Percentiles rank a stretch among this genome's conserved stretches.
phyloP scores from a whole-genome alignment of 768 basidiomycete species.

The Rubroboletus satanas region DNA sequence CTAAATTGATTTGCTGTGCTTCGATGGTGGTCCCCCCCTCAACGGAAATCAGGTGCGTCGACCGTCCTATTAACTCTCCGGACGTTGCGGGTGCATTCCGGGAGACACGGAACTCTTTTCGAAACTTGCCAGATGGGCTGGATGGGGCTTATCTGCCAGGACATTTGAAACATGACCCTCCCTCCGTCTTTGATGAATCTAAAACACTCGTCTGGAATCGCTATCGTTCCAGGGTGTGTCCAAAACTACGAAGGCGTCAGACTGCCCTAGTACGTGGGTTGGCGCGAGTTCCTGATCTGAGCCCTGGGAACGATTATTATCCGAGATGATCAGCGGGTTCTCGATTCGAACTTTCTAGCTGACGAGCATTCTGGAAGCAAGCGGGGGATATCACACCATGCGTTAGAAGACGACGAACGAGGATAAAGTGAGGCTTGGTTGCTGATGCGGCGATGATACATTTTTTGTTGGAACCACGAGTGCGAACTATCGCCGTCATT shows the following conservation, averaged over 20 bases:
- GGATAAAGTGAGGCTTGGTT: constrained; percentile 1
- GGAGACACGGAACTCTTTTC: not conserved
- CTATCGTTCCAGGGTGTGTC: not conserved
- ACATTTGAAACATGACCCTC: constrained; percentile 2
- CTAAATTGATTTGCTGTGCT: constrained; percentile 1
- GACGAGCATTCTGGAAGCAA: not conserved
- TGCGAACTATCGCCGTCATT: constrained; percentile 11
- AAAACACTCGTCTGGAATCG: not conserved
- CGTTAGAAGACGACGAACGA: not conserved
- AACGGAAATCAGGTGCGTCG: constrained; percentile 1
- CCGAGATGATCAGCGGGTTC: not conserved
- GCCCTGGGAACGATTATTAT: not conserved
- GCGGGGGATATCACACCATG: not conserved
- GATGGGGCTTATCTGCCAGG: constrained; percentile 7
- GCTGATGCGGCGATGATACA: not conserved
- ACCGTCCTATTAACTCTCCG: not conserved
- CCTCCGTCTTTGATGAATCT: not conserved
- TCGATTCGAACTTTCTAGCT: not conserved
- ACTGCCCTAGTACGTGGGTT: not conserved
- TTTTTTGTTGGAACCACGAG: not conserved
- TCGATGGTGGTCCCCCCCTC: not conserved
- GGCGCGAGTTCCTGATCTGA: not conserved
- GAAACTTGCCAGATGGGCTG: not conserved
- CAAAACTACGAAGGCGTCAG: not conserved
- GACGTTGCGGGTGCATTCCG: not conserved